Percentiles rank a stretch among this genome's conserved stretches.
phyloP scores from a whole-genome alignment of 345 rosid species.

The Linum lewisii region DNA sequence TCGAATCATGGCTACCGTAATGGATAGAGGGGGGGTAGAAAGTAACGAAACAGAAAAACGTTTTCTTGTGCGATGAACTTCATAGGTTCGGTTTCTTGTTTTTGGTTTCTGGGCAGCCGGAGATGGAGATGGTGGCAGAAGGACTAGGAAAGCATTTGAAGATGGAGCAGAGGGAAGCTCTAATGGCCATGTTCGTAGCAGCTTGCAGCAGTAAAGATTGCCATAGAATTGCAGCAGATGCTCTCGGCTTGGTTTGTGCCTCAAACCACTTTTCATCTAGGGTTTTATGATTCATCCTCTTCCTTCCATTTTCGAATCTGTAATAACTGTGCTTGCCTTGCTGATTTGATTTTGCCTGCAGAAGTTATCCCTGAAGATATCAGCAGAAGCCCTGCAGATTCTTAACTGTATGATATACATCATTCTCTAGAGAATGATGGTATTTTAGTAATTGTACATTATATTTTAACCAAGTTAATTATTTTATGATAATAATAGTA shows the following conservation, averaged over 20 bases:
- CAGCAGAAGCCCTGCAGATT: no score
- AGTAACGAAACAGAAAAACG: no score
- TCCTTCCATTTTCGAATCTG: background rate
- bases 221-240: constrained; percentile 70
- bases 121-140: constrained; percentile 94
- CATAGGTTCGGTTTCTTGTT: background rate
- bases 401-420: no score
- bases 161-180: constrained; percentile 60
- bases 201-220: constrained; percentile 48
- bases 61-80: no score
- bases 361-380: background rate
- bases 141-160: constrained; percentile 64
- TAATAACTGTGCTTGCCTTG: background rate
- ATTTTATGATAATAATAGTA: no score
- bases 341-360: background rate
- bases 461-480: no score
- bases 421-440: no score
- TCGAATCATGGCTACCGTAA: no score
- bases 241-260: constrained; percentile 58
- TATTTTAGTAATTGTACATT: no score
- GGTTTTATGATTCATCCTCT: no score
- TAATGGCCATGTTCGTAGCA: constrained; percentile 47
- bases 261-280: background rate
- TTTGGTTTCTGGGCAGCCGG: constrained; percentile 42
- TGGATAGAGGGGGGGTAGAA: no score